Base-by-base conservation (phyloP, 2,329 filamentous ascomycete species). In the Ophioceras dolichostomum region DNA sequence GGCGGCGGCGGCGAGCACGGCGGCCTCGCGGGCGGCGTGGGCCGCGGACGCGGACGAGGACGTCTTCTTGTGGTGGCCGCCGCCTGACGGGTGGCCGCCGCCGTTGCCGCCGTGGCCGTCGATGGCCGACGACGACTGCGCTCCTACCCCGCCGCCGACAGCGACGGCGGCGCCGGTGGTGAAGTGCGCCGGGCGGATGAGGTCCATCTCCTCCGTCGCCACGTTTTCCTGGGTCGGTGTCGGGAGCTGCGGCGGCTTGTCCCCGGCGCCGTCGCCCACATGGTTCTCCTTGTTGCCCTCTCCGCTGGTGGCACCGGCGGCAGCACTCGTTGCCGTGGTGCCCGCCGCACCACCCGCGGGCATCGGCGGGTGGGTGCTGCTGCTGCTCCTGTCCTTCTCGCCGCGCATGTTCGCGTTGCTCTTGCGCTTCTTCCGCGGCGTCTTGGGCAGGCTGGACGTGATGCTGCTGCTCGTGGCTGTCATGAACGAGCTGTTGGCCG, bases 401-500 rank as follows among this genome's bases (percentile, higher is more conserved):
- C 58, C 53, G 24, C 50, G 49, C 9, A 55, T 44, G 39, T 57
- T 56, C 6, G 58, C 58, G 24, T 62, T 61, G 19, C 64, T 58
- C 52, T 73, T 79, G 33, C 77, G 65, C 58, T 83, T 81, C 47
- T 76, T 67, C 33, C 73, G 65, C 8, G 70, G 65, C 17, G 68
- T 69, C 54, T 81, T 85, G 2, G 83, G 83, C 5, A 88, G 62
- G 32, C 79, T 86, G 38, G 78, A 83, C 0, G 83, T 84, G 43
- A 94, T 79, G 43, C 83, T 89, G 35, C 82, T 85, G 55, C 83
- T 93, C 0, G 88, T 94, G 4, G 87, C 83, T 19, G 79, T 83
- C 78, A 98, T 89, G 60, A 96, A 95, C 41, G 83, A 88, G 31
- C 87, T 91, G 58, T 96, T 98, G 37, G 91, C 91, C 1, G 88